Base-by-base conservation (phyloP, 331 rosid genomes). In the Erythrophleum ivorense region DNA sequence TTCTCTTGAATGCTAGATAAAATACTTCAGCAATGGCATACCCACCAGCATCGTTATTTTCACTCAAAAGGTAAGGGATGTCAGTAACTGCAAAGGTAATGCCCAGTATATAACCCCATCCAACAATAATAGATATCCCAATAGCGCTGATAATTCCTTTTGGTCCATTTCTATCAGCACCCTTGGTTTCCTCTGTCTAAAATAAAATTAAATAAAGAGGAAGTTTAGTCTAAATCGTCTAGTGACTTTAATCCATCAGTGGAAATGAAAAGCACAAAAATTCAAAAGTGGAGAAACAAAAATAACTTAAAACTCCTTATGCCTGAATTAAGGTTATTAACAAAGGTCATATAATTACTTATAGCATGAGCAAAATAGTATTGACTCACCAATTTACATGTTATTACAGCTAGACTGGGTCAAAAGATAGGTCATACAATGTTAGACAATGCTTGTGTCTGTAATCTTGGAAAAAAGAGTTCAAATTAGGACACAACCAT, bases 21-120 rank as follows among this genome's bases (percentile, higher is more conserved):
- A 93, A 95, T 84, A 95, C 83, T 87, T 95, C 88, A 29, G 99
- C 99, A 78, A 95, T 95, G 85, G 99, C 99, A 81, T 93, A 95
- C 55, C 99, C 99, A 29, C 97, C 97, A 3, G 99, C 93, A 71
- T 93, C 95, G 34, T 95, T 95, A 79, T 88, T 79, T 85, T 85
- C 85, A 84, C 85, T 86, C 91, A 95, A 86, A 80, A 95, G 97
- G 88, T 78, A 60, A 15, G 88, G 88, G 77, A 93, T 92, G 82
- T 91, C 75, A 29, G 94, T 90, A 29, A 91, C 96, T 24, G 98
- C 94, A 77, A 93, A 93, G 81, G 97, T 91, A 86, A 95, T 91
- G 67, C 99, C 98, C 18, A 93, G 87, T 80, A 95, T 93, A 86
- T 93, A 95, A 59, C 88, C 94, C 87, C 93, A 93, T 83, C 99